Percentiles rank a stretch among this genome's conserved stretches.
Conservation (phyloP, 192 early-diverging fungal genomes). For the Glomus cerebriforme region DNA sequence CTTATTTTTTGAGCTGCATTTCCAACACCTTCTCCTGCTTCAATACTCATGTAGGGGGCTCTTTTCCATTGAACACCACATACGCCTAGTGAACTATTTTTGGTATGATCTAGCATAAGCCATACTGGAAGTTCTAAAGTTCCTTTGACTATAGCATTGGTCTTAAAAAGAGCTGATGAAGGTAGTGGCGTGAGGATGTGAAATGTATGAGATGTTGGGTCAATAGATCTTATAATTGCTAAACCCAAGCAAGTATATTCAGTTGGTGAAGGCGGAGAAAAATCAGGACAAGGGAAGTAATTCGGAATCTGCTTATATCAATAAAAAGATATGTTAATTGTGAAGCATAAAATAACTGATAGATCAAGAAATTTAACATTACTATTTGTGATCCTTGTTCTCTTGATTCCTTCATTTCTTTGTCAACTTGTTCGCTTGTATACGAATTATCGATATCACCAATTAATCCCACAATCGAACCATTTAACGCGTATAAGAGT, state of each 20-base stretch:
- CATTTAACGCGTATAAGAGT: slow-evolving; percentile 81
- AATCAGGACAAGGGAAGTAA: slow-evolving; percentile 46
- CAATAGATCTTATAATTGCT: slow-evolving; percentile 68
- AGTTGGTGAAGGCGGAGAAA: slow-evolving; percentile 47
- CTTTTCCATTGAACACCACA: slow-evolving; percentile 56
- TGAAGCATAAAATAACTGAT: not conserved
- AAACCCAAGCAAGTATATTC: slow-evolving; percentile 62
- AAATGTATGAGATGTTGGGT: slow-evolving; percentile 52
- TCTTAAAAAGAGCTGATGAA: slow-evolving; percentile 36
- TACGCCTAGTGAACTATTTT: slow-evolving; percentile 32
- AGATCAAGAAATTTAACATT: not conserved
- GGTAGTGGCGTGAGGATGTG: slow-evolving; percentile 61
- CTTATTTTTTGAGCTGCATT: slow-evolving; percentile 19
- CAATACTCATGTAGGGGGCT: slow-evolving; percentile 53
- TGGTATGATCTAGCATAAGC: slow-evolving; percentile 45
- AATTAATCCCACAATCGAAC: slow-evolving; percentile 78
- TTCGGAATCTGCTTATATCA: slow-evolving; percentile 36
- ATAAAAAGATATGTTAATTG: not conserved
- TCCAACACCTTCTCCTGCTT: slow-evolving; percentile 38
- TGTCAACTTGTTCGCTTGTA: not conserved
- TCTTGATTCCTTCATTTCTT: slow-evolving; percentile 8
- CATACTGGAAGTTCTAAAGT: slow-evolving; percentile 54
- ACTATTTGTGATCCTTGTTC: not conserved
- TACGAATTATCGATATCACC: slow-evolving; percentile 51
- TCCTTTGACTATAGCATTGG: slow-evolving; percentile 54